Percentiles rank a stretch among this genome's conserved stretches.
Conservation (phyloP, 768 basidiomycete genomes). For the Xerocomellus amylosporus region DNA sequence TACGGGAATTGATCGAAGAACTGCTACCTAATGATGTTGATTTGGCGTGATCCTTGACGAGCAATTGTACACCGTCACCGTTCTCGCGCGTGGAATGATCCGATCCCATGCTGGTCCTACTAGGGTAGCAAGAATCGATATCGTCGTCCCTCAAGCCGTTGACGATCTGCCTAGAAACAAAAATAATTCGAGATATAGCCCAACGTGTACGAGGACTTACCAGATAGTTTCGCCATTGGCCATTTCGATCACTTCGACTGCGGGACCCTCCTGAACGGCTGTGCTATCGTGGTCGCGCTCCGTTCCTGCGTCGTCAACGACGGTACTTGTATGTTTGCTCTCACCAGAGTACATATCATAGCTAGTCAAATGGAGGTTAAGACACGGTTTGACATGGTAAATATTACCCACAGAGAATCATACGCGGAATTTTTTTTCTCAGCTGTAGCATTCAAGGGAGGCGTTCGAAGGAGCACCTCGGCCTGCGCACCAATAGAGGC, state of each 20-base stretch:
- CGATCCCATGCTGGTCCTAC: conserved; percentile 70
- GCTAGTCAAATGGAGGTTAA: conserved; percentile 39
- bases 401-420: conserved; percentile 67
- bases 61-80: conserved; percentile 59
- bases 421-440: conserved; percentile 72
- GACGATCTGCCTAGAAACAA: conserved; percentile 61
- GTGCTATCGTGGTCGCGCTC: conserved; percentile 22
- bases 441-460: conserved; percentile 39
- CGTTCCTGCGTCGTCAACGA: conserved; percentile 35
- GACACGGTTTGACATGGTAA: conserved; percentile 12
- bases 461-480: conserved; percentile 40
- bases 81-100: conserved; percentile 58
- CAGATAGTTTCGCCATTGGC: conserved; percentile 89
- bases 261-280: conserved; percentile 48
- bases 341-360: conserved; percentile 81
- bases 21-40: conserved; percentile 65
- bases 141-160: conserved; percentile 80
- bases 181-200: not conserved
- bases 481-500: conserved; percentile 44
- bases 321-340: conserved; percentile 36
- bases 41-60: conserved; percentile 72
- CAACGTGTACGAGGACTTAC: conserved; percentile 40
- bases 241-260: conserved; percentile 75
- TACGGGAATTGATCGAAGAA: conserved; percentile 56
- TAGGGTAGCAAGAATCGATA: conserved; percentile 62